These are phyloP conservation scores for Pseudomassariella vexata DNA, from an alignment of 2,329 filamentous ascomycete genomes.

Conservation along the genomic window DNA sequence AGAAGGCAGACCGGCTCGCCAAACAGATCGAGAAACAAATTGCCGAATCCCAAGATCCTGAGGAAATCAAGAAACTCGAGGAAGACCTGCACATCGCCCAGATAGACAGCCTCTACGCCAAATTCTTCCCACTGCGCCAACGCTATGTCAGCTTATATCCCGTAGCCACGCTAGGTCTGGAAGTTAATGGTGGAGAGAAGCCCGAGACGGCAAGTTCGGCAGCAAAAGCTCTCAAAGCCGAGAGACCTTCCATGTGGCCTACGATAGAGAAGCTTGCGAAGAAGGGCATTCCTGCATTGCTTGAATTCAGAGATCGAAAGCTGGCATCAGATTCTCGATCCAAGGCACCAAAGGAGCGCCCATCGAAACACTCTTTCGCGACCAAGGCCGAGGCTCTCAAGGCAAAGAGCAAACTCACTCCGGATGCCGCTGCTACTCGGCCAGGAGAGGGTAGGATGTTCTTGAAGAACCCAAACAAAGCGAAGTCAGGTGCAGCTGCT, in stretches of 20 bases:
- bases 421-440: slow-evolving; percentile 9
- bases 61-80: slow-evolving; percentile 46
- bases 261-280: slow-evolving; percentile 58
- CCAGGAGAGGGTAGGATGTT: slow-evolving; percentile 12
- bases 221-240: slow-evolving; percentile 34
- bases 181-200: slow-evolving; percentile 31
- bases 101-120: slow-evolving; percentile 70
- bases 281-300: slow-evolving; percentile 17
- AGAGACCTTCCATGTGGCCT: slow-evolving; percentile 60
- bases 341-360: slow-evolving; percentile 6
- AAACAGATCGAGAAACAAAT: slow-evolving; percentile 60
- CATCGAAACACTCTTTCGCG: slow-evolving; percentile 9
- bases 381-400: slow-evolving; percentile 8
- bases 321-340: slow-evolving; percentile 7
- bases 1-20: slow-evolving; percentile 63
- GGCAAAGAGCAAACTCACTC: slow-evolving; percentile 8
- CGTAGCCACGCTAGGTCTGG: slow-evolving; percentile 15
- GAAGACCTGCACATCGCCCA: slow-evolving; percentile 60
- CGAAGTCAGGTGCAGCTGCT: slow-evolving; percentile 25
- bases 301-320: slow-evolving; percentile 22
- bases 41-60: slow-evolving; percentile 40
- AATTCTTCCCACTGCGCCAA: slow-evolving; percentile 65
- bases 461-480: slow-evolving; percentile 23
- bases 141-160: slow-evolving; percentile 63
- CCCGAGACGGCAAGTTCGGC: slow-evolving; percentile 34